Conservation (phyloP, 139 green algal genomes). For the Micractinium conductrix region DNA sequence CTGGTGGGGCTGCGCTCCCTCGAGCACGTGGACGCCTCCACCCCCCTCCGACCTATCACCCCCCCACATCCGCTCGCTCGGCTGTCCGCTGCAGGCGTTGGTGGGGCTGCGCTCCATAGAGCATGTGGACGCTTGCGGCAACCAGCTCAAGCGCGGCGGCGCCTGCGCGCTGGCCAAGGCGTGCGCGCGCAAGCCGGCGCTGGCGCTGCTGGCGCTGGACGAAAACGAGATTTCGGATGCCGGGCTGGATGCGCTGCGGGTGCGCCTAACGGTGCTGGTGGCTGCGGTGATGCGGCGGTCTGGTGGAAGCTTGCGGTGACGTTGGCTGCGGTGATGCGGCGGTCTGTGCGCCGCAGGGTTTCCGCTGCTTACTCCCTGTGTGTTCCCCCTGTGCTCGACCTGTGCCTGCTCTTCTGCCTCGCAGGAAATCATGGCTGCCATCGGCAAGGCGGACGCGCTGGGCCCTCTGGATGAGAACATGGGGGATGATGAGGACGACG, state of each 20-base stretch:
- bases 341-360: too few species aligned
- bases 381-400: background rate
- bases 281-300: too few species aligned
- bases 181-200: conserved; percentile 1
- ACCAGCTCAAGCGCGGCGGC: conserved; percentile 73
- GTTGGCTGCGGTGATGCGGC: too few species aligned
- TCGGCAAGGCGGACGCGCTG: conserved; percentile 48
- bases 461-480: conserved; percentile 67
- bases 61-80: too few species aligned
- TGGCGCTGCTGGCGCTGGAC: conserved; percentile 77
- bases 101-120: conserved; percentile 25
- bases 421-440: conserved; percentile 42
- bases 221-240: conserved; percentile 83
- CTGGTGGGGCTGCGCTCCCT: conserved; percentile 6
- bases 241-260: conserved; percentile 59
- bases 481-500: conserved; percentile 49
- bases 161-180: conserved; percentile 68
- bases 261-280: too few species aligned
- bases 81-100: too few species aligned
- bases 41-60: too few species aligned
- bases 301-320: too few species aligned
- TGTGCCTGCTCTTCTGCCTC: background rate
- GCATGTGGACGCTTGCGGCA: conserved; percentile 67
- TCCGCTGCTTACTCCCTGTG: background rate
- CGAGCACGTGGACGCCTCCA: conserved; percentile 7